phyloP scores from a whole-genome alignment of 495 filamentous ascomycete species.

The Penicillium angulare region DNA sequence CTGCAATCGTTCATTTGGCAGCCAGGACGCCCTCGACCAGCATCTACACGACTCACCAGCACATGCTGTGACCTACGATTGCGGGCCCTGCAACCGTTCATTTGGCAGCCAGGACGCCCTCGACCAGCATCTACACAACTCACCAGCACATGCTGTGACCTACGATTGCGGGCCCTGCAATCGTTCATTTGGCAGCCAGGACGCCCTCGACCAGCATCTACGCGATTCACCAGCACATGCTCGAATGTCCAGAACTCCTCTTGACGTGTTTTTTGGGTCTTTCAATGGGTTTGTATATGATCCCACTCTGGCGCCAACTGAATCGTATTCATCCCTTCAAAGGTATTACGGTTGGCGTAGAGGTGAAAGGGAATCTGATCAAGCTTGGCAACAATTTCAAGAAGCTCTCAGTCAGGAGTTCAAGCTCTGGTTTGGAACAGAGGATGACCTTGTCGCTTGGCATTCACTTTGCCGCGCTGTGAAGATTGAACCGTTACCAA shows the following conservation, averaged over 20 bases:
- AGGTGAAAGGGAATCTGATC: background rate
- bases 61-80: background rate
- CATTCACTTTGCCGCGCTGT: conserved; percentile 27
- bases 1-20: background rate
- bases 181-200: background rate
- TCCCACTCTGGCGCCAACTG: background rate
- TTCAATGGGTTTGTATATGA: background rate
- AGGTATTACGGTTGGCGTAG: background rate
- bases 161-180: background rate
- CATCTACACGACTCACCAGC: background rate
- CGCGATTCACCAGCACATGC: background rate
- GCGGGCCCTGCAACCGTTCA: background rate
- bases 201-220: background rate
- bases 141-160: background rate
- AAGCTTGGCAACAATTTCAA: conserved; percentile 16
- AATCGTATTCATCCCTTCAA: background rate
- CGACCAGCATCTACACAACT: background rate
- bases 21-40: background rate
- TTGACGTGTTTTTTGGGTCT: background rate
- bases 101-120: background rate
- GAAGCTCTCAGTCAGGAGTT: conserved; percentile 19
- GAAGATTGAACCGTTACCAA: conserved; percentile 16
- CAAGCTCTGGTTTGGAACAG: conserved; percentile 22
- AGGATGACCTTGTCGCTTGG: conserved; percentile 21
- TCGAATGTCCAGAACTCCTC: background rate